Percentiles rank a stretch among this genome's conserved stretches.
Evolutionary conservation across 2,329 filamentous ascomycete genomes (phyloP).

Genomic region (Apiospora marii): DNA sequence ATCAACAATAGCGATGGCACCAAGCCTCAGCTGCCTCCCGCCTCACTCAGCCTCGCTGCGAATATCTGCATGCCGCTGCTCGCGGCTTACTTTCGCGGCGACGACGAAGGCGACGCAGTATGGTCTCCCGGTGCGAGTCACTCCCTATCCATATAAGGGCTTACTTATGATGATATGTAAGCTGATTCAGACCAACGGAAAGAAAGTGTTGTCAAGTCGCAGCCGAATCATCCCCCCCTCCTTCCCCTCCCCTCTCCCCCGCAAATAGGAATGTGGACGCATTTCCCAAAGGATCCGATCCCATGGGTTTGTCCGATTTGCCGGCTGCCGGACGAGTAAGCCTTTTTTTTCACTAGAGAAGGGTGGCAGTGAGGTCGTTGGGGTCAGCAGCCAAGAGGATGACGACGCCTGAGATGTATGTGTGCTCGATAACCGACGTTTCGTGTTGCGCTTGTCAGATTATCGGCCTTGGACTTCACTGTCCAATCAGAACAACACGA

Average conservation of each 20-base stretch:
- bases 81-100: slow-evolving; percentile 9
- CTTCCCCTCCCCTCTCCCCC: neutral
- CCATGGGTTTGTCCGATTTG: neutral
- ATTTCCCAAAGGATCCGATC: neutral
- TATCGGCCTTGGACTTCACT: neutral
- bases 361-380: neutral
- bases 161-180: neutral
- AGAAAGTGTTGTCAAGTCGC: slow-evolving; percentile 8
- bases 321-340: neutral
- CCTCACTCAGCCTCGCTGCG: neutral
- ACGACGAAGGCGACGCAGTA: neutral
- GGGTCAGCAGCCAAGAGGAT: slow-evolving; percentile 9
- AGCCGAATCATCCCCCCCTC: neutral
- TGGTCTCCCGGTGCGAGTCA: slow-evolving; percentile 4
- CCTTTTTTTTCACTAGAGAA: neutral
- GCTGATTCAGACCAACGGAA: slow-evolving; percentile 13
- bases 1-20: too few relatives aligned
- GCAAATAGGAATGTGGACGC: neutral
- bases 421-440: neutral
- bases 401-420: neutral
- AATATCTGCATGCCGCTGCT: slow-evolving; percentile 4
- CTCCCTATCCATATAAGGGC: neutral
- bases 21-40: neutral
- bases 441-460: slow-evolving; percentile 8
- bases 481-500: neutral